phyloP scores from a whole-genome alignment of 2,329 filamentous ascomycete genomes.

The Plectosphaerella sp. region DNA sequence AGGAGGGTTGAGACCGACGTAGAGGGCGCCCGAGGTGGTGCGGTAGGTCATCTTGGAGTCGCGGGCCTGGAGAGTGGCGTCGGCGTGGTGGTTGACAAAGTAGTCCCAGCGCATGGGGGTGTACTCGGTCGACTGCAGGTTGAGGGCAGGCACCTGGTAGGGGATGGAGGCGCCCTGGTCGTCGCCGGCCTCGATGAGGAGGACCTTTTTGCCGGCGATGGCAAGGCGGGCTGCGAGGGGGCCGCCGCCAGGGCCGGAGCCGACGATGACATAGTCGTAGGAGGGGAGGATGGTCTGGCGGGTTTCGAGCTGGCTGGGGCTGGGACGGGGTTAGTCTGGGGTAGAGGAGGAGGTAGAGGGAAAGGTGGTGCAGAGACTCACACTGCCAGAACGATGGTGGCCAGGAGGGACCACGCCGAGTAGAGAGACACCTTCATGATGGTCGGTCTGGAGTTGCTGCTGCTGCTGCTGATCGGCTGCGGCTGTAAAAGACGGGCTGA shows the following conservation, averaged over 20 bases:
- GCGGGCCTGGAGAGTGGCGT: constrained; percentile 22
- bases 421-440: constrained; percentile 1
- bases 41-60: constrained; percentile 52
- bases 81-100: constrained; percentile 13
- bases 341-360: not conserved
- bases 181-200: constrained; percentile 56
- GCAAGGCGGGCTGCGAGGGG: constrained; percentile 52
- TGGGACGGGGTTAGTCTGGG: not conserved
- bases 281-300: constrained; percentile 2
- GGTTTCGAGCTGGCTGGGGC: not conserved
- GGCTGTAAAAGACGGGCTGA: not conserved
- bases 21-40: constrained; percentile 27
- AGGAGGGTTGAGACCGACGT: constrained; percentile 33
- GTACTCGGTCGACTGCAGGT: constrained; percentile 14
- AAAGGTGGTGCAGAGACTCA: not conserved
- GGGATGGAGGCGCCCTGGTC: constrained; percentile 37
- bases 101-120: constrained; percentile 14
- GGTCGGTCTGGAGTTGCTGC: not conserved
- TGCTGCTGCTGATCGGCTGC: not conserved
- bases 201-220: constrained; percentile 48
- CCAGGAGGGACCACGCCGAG: not conserved
- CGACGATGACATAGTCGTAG: constrained; percentile 58
- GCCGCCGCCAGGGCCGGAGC: constrained; percentile 51
- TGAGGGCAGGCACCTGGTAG: constrained; percentile 20
- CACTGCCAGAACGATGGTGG: not conserved